A percentile compares a stretch with the other conserved stretches of the same genome.
Conservation (phyloP, 345 rosid species). For the Brassica nigra region DNA sequence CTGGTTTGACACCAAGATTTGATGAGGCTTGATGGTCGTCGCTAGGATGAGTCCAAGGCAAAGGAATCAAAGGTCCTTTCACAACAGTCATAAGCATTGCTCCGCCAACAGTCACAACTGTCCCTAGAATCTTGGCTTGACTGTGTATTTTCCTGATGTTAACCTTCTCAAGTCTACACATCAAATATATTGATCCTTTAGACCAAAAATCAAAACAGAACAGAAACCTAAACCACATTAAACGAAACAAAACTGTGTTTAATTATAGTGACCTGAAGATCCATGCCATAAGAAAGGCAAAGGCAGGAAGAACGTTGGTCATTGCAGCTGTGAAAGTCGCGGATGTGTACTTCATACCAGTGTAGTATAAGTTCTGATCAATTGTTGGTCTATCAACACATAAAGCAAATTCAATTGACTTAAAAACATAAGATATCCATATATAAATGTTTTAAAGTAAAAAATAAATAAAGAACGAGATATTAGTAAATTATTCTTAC, state of each 20-base stretch:
- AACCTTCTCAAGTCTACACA: slow-evolving; percentile 73
- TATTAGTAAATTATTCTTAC: slow-evolving; percentile 44
- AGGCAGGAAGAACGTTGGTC: slow-evolving; percentile 83
- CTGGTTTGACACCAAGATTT: slow-evolving; percentile 35
- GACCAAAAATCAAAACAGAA: not conserved
- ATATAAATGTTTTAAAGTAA: not conserved
- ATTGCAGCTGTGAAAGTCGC: slow-evolving; percentile 83
- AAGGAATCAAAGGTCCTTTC: slow-evolving; percentile 58
- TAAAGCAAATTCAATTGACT: not conserved
- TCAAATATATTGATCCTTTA: not conserved
- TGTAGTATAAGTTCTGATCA: slow-evolving; percentile 54
- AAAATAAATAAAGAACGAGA: not conserved
- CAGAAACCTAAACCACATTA: not conserved
- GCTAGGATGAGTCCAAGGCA: slow-evolving; percentile 69
- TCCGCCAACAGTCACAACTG: slow-evolving; percentile 81
- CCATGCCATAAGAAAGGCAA: slow-evolving; percentile 90
- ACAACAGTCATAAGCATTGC: slow-evolving; percentile 85
- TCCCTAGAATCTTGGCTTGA: slow-evolving; percentile 82
- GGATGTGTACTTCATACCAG: slow-evolving; percentile 84
- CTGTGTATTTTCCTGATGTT: slow-evolving; percentile 56
- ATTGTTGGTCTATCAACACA: slow-evolving; percentile 42
- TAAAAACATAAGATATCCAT: not conserved
- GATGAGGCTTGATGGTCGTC: slow-evolving; percentile 30
- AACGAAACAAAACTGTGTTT: not conserved
- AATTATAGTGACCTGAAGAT: slow-evolving; percentile 48